Evolutionary conservation across 73 alveolate genomes (phyloP).

Genomic region (Paramecium caudatum): DNA sequence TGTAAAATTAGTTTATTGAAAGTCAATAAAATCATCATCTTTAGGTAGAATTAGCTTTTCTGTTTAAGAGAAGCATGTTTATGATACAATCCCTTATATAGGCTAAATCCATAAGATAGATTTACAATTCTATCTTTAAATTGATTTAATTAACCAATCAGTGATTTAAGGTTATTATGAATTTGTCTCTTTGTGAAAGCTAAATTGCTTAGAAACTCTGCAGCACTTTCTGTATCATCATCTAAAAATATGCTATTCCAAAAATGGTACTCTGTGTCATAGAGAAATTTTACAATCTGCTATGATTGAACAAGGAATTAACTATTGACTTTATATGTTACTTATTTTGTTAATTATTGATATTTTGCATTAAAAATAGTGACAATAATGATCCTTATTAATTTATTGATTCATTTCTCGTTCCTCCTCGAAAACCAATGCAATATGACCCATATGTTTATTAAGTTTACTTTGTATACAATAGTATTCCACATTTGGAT

Average conservation of each 20-base stretch:
- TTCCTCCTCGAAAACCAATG: neutral
- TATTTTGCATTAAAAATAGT: neutral
- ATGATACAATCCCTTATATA: too few species aligned
- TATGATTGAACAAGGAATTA: neutral
- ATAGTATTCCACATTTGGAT: neutral
- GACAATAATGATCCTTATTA: slow-evolving; percentile 23
- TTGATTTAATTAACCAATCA: neutral
- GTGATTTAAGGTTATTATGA: neutral
- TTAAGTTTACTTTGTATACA: neutral
- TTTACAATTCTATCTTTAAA: too few species aligned
- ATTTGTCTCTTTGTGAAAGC: neutral
- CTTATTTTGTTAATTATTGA: neutral
- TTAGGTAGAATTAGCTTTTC: neutral
- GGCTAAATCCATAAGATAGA: too few species aligned
- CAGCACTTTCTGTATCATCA: neutral
- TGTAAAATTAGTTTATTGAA: neutral
- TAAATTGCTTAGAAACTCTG: neutral
- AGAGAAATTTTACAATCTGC: neutral
- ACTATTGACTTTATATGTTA: neutral
- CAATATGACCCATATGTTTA: neutral
- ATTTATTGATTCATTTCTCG: neutral
- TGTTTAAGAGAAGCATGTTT: neutral
- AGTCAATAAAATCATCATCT: neutral
- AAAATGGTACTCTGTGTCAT: neutral
- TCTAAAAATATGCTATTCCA: neutral